Evolutionary conservation across 2,329 filamentous ascomycete species (phyloP).

Genomic region (Ceratocystis cacaofunesta): DNA sequence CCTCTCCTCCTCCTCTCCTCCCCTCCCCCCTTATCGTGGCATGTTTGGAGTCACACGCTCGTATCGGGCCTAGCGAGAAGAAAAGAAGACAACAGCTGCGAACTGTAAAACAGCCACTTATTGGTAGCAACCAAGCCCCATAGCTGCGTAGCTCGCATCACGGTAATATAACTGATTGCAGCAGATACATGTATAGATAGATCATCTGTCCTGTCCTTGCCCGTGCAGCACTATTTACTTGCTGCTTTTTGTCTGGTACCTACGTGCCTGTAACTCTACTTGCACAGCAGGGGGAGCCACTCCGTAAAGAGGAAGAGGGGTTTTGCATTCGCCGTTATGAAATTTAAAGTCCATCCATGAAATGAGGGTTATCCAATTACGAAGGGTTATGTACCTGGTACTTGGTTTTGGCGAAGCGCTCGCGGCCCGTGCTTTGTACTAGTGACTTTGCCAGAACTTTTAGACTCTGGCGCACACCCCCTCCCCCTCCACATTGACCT

Average conservation of each 20-base stretch:
- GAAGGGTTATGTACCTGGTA: neutral
- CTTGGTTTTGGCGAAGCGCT: neutral
- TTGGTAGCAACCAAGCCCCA: too few species aligned
- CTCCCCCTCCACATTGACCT: neutral
- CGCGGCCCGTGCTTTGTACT: neutral
- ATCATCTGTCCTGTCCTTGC: neutral
- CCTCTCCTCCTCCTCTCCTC: neutral
- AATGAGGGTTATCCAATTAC: neutral
- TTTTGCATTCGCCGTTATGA: neutral
- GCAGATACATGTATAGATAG: neutral
- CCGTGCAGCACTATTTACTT: too few species aligned
- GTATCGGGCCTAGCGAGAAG: neutral
- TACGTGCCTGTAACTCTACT: neutral
- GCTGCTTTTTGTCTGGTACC: neutral
- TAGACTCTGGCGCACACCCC: neutral
- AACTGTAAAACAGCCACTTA: too few species aligned
- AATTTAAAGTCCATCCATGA: neutral
- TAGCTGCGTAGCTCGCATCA: neutral
- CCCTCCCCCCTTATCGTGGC: too few species aligned
- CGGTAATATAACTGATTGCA: neutral
- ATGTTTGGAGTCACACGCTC: neutral
- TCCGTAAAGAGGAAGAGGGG: too few species aligned
- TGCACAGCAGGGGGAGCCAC: neutral
- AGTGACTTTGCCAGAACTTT: neutral
- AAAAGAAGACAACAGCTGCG: neutral